Evolutionary conservation across 345 rosid genomes (phyloP), one percentile per base, ranked within the genome.

Genomic region (Eucalyptus sp.): DNA sequence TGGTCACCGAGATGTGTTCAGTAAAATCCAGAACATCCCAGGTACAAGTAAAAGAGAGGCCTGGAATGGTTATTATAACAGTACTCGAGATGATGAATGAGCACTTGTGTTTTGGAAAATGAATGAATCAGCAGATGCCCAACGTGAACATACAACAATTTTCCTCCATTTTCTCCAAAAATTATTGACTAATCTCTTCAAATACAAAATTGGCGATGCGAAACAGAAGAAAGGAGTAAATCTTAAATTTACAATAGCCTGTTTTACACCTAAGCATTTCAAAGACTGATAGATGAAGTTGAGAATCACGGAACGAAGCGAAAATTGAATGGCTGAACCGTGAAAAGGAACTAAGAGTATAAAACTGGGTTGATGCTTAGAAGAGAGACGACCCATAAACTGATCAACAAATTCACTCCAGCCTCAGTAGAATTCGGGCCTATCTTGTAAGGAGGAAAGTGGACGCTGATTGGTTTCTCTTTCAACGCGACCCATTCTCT

Each of bases 401-500:
- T 12, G 15, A 76, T 76, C 84, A 76, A 41, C 48, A 41, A 41
- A 41, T 41, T 76, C 48, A 41, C 48, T 76, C 48, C 84, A 76
- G 29, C 48, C 84, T 76, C 83, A 76, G 48, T 76, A 37, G 84
- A 76, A 41, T 11, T 41, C 48, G 1, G 25, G 80, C 87, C 91
- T 86, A 49, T 86, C 62, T 51, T 43, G 86, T 41, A 56, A 64
- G 87, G 87, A 49, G 41, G 50, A 86, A 83, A 48, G 86, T 79
- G 86, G n/a, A 31, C 44, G 89, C 20, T 8, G 81, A 41, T 37
- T 31, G 11, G 37, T 46, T 90, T 84, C 91, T 93, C 87, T 87
- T 86, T 90, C 90, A 27, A 96, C 90, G 52, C 91, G 89, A 83
- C 94, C 91, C 85, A 95, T 58, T 91, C 99, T 93, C 64, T 92